Evolutionary conservation across 2,329 filamentous ascomycete species (phyloP), one percentile per base, ranked within the genome.

Genomic region (Botrytis deweyae): DNA sequence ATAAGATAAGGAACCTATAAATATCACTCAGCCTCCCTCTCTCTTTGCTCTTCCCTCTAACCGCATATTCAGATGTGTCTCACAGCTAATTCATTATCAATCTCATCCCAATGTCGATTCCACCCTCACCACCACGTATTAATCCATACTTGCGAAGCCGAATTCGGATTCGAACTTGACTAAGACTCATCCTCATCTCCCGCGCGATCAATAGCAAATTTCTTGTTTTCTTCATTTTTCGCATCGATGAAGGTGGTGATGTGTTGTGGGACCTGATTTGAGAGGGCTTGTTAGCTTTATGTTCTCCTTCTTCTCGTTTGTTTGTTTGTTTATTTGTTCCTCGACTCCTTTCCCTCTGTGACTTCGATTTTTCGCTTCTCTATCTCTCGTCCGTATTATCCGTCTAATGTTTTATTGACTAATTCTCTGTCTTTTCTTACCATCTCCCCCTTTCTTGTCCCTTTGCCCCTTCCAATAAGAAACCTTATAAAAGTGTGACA

Each of bases 241-340:
- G 83, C 82, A 59, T 84, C 82, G 67, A 89, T 82, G 80, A 86
- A 90, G 3, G 83, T 83, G 67, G 80, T 82, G 75, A 92, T 83
- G 83, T 91, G 86, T 77, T 84, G 85, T 8, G 76, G 74, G n/a
- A 76, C 69, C 74, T 77, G 55, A n/a, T 58, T 67, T 38, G 44
- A 16, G 10, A 36, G 25, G 14, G 12, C 5, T 58, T 25, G 14
- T 67, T n/a, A 66, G 52, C 29, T 38, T 78, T 42, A 42, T 42
- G 14, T 42, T 42, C 0, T 42, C 4, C 12, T 42, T 42, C 25
- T n/a, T 5, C 10, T 49, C 9, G 9, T 25, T 14, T 25, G 49
- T 52, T 22, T 10, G 9, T 40, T 38, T 38, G 36, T 38, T 42
- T 42, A 14, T 20, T 44, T 44, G 4, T 52, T 52, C 46, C 46